These are phyloP conservation scores for Tulasnella sp. DNA, from an alignment of 768 basidiomycete species.

Conservation along the genomic window DNA sequence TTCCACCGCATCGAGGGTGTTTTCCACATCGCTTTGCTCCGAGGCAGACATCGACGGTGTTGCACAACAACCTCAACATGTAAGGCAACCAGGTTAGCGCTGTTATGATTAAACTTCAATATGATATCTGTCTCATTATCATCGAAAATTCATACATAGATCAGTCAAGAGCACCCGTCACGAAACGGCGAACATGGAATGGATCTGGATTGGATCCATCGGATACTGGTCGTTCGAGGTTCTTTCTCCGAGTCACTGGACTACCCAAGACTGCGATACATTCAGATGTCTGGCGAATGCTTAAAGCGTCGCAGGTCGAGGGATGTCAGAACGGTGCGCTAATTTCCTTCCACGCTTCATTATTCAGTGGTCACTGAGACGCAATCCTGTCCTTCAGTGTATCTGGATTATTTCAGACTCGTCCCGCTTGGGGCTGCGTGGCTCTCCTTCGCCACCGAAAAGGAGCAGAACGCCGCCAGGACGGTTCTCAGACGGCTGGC, in stretches of 20 bases:
- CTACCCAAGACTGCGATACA: slow-evolving; percentile 45
- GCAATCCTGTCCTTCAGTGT: slow-evolving; percentile 32
- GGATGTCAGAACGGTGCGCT: slow-evolving; percentile 25
- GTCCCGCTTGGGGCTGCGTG: slow-evolving; percentile 48
- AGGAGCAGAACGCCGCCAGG: slow-evolving; percentile 36
- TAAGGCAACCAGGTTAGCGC: too few species aligned
- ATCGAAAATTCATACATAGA: too few species aligned
- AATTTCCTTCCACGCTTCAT: not conserved
- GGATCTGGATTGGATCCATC: not conserved
- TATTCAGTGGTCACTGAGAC: not conserved
- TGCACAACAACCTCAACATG: too few species aligned
- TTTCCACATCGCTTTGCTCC: too few species aligned
- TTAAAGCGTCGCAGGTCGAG: slow-evolving; percentile 29
- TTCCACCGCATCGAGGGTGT: too few species aligned
- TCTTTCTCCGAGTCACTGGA: not conserved
- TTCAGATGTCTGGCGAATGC: slow-evolving; percentile 38
- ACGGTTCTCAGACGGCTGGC: slow-evolving; percentile 35
- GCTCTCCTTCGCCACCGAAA: slow-evolving; percentile 42
- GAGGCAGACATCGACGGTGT: too few species aligned
- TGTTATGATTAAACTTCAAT: too few species aligned
- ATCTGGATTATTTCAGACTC: slow-evolving; percentile 51
- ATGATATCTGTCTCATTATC: too few species aligned
- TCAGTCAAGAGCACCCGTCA: too few species aligned
- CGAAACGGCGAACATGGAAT: too few species aligned
- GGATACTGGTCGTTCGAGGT: not conserved